Percentiles rank a stretch among this genome's conserved stretches.
These are phyloP conservation scores for Suhomyces choctaworum DNA, from an alignment of 1,139 yeast species.

Conservation along the genomic window DNA sequence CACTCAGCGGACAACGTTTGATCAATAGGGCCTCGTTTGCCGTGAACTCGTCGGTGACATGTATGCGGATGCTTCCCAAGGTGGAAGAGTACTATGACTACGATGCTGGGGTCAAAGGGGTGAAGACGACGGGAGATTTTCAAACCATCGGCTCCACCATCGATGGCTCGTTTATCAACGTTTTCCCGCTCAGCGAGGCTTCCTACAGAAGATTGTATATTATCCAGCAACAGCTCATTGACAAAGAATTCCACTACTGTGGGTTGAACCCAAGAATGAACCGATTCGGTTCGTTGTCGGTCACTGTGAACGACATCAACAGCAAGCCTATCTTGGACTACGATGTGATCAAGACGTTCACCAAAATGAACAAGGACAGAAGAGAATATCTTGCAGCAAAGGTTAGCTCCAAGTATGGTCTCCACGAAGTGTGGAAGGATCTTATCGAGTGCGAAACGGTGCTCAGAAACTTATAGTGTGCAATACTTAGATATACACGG, in stretches of 20 bases:
- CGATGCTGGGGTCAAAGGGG: conserved; percentile 14
- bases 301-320: conserved; percentile 37
- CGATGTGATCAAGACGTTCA: conserved; percentile 53
- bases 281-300: conserved; percentile 52
- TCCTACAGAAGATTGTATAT: conserved; percentile 80
- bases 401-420: conserved; percentile 53
- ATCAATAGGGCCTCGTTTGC: conserved; percentile 72
- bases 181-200: conserved; percentile 75
- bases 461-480: conserved; percentile 22
- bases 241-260: conserved; percentile 68
- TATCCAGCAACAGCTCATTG: conserved; percentile 83
- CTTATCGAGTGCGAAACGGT: conserved; percentile 53
- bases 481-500: neutral
- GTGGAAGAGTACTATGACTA: conserved; percentile 28
- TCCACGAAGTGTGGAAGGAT: conserved; percentile 68
- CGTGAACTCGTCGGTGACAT: conserved; percentile 60
- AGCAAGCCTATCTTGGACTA: conserved; percentile 63
- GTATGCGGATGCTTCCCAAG: conserved; percentile 57
- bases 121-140: conserved; percentile 33
- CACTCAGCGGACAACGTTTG: conserved; percentile 77
- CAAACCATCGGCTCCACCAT: conserved; percentile 68
- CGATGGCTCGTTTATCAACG: conserved; percentile 77
- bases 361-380: conserved; percentile 56
- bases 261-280: conserved; percentile 83
- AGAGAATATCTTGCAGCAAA: conserved; percentile 54